Base-by-base conservation (phyloP, 352 stramenopile genomes). In the Globisporangium orthogonon region DNA sequence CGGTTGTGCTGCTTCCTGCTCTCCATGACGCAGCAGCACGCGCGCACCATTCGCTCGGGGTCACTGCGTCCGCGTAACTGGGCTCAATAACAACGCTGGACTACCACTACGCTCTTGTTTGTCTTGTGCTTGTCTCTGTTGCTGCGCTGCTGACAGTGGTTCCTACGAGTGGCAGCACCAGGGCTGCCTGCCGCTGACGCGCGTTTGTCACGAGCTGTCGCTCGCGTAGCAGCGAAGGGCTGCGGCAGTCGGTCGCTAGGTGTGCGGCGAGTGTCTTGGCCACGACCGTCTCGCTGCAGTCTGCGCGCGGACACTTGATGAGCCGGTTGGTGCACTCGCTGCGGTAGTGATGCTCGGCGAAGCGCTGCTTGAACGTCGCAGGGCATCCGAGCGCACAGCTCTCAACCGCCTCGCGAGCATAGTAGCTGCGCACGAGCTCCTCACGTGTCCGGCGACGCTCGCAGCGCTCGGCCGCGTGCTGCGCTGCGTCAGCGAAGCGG, bases 221-320 rank as follows among this genome's bases (percentile, higher is more conserved):
- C 31, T 75, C 54, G 1, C 29, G 50, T 4, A 51, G 60, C 23
- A 78, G 63, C 6, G 46, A 60, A 3, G 43, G 37, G 35, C 73
- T 87, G 3, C 50, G 58, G 53, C 79, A 90, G 0, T 87, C 74
- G 4, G 28, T 14, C 11, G 50, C 35, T 23, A 88, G 37, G 41
- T 90, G 79, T 11, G 28, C 58, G 0, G n/a, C 23, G 41, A 86
- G 37, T 31, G 33, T 58, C 43, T 78, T 71, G 10, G 73, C 75
- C 2, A 83, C 48, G n/a, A 90, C 69, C 1, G 77, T 84, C 53
- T 78, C 65, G 4, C 59, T 56, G 43, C 79, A 88, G 52, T 87
- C 75, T 3, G 29, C 44, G 28, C 74, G 70, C 6, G 73, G 73
- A 68, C 79, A 89, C 2, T 37, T 56, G 9, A 74, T 58, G 4